Conservation (phyloP, 371 early-diverging fungal genomes). For the Lichtheimia ornata region DNA sequence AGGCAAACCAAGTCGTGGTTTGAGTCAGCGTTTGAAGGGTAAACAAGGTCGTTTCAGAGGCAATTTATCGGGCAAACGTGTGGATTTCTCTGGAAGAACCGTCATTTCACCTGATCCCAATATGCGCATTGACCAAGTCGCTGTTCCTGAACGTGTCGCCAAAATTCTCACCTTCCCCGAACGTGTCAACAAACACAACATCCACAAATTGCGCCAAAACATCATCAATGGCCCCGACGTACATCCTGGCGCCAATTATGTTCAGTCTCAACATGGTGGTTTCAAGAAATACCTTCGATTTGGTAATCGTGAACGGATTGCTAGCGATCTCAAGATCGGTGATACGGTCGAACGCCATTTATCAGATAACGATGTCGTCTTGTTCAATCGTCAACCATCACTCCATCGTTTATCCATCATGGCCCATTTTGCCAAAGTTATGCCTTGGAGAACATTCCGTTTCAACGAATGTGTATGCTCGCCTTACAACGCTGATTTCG, state of each 20-base stretch:
- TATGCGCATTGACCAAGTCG: constrained; percentile 98
- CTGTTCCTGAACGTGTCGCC: constrained; percentile 96
- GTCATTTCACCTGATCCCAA: constrained; percentile 99
- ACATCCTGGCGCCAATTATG: constrained; percentile 97
- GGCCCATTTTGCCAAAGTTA: constrained; percentile 97
- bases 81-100: constrained; percentile 99
- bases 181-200: constrained; percentile 90
- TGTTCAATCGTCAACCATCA: constrained; percentile 99
- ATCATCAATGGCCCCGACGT: constrained; percentile 91
- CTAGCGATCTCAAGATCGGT: constrained; percentile 81
- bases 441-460: constrained; percentile 97
- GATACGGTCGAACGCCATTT: constrained; percentile 98
- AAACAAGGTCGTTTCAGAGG: constrained; percentile 99
- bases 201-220: constrained; percentile 75
- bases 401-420: constrained; percentile 98
- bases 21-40: constrained; percentile 98
- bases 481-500: constrained; percentile 99
- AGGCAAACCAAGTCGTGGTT: constrained; percentile 85
- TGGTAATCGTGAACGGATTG: constrained; percentile 71
- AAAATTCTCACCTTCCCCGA: constrained; percentile 98
- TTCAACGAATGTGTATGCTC: constrained; percentile 99
- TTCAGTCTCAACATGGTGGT: constrained; percentile 54
- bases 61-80: constrained; percentile 99
- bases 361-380: constrained; percentile 95
- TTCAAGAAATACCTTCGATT: constrained; percentile 75